Evolutionary conservation across 2,329 filamentous ascomycete genomes (phyloP), one percentile per base, ranked within the genome.

Genomic region (Xylariaceae sp.): DNA sequence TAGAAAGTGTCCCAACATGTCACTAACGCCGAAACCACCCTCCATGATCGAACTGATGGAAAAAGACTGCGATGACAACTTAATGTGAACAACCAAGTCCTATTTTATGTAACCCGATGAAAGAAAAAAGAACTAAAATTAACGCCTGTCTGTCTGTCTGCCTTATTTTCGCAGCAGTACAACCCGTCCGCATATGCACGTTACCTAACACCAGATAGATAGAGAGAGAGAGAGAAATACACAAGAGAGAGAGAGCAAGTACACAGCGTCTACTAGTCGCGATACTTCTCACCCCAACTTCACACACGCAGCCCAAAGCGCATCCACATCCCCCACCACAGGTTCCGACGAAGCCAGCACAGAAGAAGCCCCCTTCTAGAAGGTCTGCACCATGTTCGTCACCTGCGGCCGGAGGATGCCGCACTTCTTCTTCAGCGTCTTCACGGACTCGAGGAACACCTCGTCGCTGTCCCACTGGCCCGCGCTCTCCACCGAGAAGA

Each of bases 391-490:
- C 83, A 88, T 87, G 71, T 83, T 82, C 65, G 82, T 77, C 69
- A 93, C 79, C 70, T 89, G 87, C 70, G 85, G 80, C 79, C 88
- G 87, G 64, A 93, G 80, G 68, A 82, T 81, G 71, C 85, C 78
- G 66, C 90, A 94, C 80, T 97, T 97, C 68, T 84, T 80, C 79
- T 92, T 96, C 63, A 99, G 77, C 67, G 91, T 80, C 76, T 88
- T 89, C 54, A 99, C 83, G 34, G 90, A 87, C 76, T 97, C 92
- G 58, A 99, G 76, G 79, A 99, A 97, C 65, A 99, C 80, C 75
- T 92, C 87, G 69, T 97, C 93, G 71, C 92, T 96, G 60, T 94
- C 88, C 80, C 91, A 96, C 77, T 99, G 94, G 4, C 94, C 95
- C 0, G 91, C 88, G 78, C 92, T 97, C 80, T 99, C 94, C 42